Percentiles rank a stretch among this genome's conserved stretches.
phyloP scores from a whole-genome alignment of 164 flowering plant species.

The Magnolia kwangsiensis region DNA sequence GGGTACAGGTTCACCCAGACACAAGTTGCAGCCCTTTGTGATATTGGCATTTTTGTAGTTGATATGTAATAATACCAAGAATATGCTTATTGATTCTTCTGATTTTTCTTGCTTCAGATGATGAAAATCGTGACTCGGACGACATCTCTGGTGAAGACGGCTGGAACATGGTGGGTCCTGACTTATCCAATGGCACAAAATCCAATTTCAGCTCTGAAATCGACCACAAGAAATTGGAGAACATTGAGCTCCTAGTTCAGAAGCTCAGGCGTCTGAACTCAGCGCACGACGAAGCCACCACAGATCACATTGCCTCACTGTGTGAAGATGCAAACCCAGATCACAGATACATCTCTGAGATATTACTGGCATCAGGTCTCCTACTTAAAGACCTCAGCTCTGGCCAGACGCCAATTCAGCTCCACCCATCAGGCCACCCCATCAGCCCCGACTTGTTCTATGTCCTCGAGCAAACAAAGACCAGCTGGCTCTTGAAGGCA shows the following conservation, averaged over 20 bases:
- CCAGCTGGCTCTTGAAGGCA: slow-evolving; percentile 21
- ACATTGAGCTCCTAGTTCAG: slow-evolving; percentile 15
- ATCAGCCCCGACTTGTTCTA: slow-evolving; percentile 68
- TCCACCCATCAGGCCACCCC: slow-evolving; percentile 51
- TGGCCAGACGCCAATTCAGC: slow-evolving; percentile 33
- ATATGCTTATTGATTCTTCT: neutral
- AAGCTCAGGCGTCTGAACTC: slow-evolving; percentile 32
- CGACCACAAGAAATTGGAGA: slow-evolving; percentile 39
- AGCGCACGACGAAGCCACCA: slow-evolving; percentile 27
- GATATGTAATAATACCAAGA: neutral
- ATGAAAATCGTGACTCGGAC: slow-evolving; percentile 28
- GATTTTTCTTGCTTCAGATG: slow-evolving; percentile 31
- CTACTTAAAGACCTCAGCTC: slow-evolving; percentile 58
- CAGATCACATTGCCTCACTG: slow-evolving; percentile 28
- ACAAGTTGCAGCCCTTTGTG: too few species aligned
- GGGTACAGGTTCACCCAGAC: too few species aligned
- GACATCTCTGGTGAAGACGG: slow-evolving; percentile 27
- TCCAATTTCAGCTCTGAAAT: slow-evolving; percentile 24
- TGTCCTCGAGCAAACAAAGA: slow-evolving; percentile 60
- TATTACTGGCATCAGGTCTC: slow-evolving; percentile 67
- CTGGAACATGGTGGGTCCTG: slow-evolving; percentile 24
- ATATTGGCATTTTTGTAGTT: too few species aligned
- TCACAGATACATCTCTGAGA: slow-evolving; percentile 60
- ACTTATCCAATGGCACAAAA: slow-evolving; percentile 14
- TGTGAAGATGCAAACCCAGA: slow-evolving; percentile 42